Percentiles rank a stretch among this genome's conserved stretches.
These are phyloP conservation scores for Cystobasidium sp. DNA, from an alignment of 1,284 basidiomycete species.

Conservation along the genomic window DNA sequence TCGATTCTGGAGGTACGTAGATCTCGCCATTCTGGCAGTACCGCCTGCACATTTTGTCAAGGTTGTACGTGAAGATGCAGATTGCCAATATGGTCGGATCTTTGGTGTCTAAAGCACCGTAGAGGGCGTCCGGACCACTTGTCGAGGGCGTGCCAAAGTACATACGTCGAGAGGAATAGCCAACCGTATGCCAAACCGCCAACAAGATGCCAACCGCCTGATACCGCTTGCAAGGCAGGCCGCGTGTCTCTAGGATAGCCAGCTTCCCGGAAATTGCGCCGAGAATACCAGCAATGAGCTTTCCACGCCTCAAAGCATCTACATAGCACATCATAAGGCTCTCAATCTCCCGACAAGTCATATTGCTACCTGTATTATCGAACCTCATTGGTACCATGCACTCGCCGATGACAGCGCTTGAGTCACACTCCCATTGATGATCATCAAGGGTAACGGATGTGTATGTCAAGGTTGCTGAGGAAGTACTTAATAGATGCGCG, in stretches of 20 bases:
- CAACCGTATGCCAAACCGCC: slow-evolving; percentile 38
- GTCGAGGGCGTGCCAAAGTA: slow-evolving; percentile 30
- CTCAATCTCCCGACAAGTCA: slow-evolving; percentile 19
- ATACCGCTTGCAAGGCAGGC: slow-evolving; percentile 27
- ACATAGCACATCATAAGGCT: slow-evolving; percentile 37
- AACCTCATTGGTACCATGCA: slow-evolving; percentile 28
- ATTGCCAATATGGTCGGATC: slow-evolving; percentile 29
- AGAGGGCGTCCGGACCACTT: slow-evolving; percentile 27
- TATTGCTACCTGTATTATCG: neutral
- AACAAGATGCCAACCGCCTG: slow-evolving; percentile 29
- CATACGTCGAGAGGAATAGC: slow-evolving; percentile 15
- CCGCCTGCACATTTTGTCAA: slow-evolving; percentile 36
- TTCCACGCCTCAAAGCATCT: slow-evolving; percentile 25
- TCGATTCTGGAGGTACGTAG: slow-evolving; percentile 15
- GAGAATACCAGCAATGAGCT: slow-evolving; percentile 30
- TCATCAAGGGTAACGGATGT: neutral
- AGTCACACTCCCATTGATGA: slow-evolving; percentile 18
- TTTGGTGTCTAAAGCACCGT: slow-evolving; percentile 8
- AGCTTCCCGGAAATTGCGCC: slow-evolving; percentile 37
- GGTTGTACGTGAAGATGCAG: slow-evolving; percentile 32
- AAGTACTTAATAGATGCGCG: slow-evolving; percentile 11
- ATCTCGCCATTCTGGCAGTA: slow-evolving; percentile 18
- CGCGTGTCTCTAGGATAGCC: slow-evolving; percentile 19
- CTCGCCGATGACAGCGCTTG: slow-evolving; percentile 19
- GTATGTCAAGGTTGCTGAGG: slow-evolving; percentile 10